These are phyloP conservation scores for Cardiospermum halicacabum DNA, from an alignment of 345 rosid genomes.

Conservation along the genomic window DNA sequence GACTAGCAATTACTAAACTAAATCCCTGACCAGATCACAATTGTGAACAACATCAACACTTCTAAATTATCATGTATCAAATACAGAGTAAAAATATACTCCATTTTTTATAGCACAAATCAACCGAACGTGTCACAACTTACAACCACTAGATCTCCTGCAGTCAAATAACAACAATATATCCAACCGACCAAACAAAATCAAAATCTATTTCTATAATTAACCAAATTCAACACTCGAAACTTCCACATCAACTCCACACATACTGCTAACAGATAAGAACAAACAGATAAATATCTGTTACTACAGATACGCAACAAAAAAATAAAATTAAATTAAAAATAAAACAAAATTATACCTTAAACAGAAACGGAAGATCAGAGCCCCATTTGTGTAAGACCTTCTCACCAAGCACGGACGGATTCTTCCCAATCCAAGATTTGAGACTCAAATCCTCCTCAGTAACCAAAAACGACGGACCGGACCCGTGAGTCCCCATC, in stretches of 20 bases:
- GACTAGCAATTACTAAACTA: conserved; percentile 53
- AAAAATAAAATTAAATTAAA: not conserved
- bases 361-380: conserved; percentile 95
- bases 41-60: conserved; percentile 57
- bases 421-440: conserved; percentile 66
- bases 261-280: not conserved
- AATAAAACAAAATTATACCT: conserved; percentile 42
- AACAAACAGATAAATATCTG: not conserved
- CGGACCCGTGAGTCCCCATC: conserved; percentile 91
- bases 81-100: conserved; percentile 1
- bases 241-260: not conserved
- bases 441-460: conserved; percentile 37
- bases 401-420: conserved; percentile 65
- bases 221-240: not conserved
- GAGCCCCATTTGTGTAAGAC: conserved; percentile 88
- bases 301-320: not conserved
- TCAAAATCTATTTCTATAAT: not conserved
- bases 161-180: not conserved
- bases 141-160: not conserved
- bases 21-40: conserved; percentile 78
- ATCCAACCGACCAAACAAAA: not conserved
- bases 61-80: no score
- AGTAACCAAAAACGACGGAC: conserved; percentile 62
- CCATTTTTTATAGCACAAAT: not conserved
- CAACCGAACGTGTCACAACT: not conserved